phyloP scores from a whole-genome alignment of 2,329 filamentous ascomycete species.

The Thielaviopsis populi region DNA sequence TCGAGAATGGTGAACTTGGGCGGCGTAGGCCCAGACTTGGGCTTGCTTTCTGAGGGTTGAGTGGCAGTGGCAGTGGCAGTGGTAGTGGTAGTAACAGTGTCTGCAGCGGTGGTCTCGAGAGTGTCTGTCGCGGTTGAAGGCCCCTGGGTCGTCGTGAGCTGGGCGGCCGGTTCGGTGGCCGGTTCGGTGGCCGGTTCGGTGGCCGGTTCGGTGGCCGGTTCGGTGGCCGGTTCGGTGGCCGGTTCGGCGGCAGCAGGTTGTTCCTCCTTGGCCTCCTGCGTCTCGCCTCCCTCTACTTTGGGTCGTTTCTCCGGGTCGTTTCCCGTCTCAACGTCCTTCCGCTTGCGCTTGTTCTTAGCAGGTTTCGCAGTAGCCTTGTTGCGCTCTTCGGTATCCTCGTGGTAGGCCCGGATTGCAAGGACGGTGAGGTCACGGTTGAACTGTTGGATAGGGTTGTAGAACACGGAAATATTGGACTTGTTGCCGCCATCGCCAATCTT shows the following conservation, averaged over 20 bases:
- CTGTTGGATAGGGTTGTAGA: slow-evolving; percentile 98
- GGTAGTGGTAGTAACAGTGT: not conserved
- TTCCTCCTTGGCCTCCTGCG: not conserved
- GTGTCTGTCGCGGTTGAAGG: not conserved
- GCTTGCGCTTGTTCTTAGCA: slow-evolving; percentile 27
- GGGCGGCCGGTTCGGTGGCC: not conserved
- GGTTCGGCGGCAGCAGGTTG: not conserved
- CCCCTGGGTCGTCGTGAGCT: not conserved
- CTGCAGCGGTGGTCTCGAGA: not conserved
- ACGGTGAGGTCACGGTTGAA: slow-evolving; percentile 96
- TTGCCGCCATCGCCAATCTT: slow-evolving; percentile 40
- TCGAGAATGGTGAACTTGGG: slow-evolving; percentile 72
- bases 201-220: not conserved
- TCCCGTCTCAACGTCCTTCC: slow-evolving; percentile 29
- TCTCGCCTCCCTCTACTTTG: slow-evolving; percentile 16
- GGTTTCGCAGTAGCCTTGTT: slow-evolving; percentile 24
- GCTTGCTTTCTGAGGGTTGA: not conserved
- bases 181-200: not conserved
- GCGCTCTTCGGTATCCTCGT: slow-evolving; percentile 45
- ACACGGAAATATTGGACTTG: slow-evolving; percentile 54
- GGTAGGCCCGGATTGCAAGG: slow-evolving; percentile 78
- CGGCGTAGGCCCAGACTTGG: slow-evolving; percentile 20
- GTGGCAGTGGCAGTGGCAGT: not conserved
- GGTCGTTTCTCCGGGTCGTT: slow-evolving; percentile 28
- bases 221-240: not conserved